Evolutionary conservation across 331 rosid genomes (phyloP), one percentile per base, ranked within the genome.

Genomic region (Malus hybrid): DNA sequence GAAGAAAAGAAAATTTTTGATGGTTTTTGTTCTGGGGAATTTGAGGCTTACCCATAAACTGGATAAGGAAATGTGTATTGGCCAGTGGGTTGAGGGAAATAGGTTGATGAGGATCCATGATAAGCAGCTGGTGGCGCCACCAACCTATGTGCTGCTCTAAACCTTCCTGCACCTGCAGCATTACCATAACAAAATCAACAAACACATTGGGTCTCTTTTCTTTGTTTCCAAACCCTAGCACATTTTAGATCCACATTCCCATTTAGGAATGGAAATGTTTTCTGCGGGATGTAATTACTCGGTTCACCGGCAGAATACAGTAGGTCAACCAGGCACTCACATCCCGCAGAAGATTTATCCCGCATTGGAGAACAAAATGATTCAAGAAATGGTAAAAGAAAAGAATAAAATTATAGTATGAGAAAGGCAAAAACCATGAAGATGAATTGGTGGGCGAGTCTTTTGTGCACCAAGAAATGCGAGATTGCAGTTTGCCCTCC

Each of bases 401-500:
- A 65, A 74, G 36, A 11, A 8, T 16, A 15, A 16, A 52, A 5
- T 10, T 12, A 55, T 12, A 61, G 52, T 18, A 64, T 74, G 74
- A 24, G 50, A 64, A 20, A 5, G 28, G 31, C 34, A 62, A 61
- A 27, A 62, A 94, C 97, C 99, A 79, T 83, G 91, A 83, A 85
- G 97, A 83, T 86, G 87, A 79, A 90, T 60, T 61, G 83, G 79
- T 73, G 92, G 86, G 11, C 81, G 81, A 70, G 90, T 82, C 76
- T 94, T 94, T 67, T 86, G 85, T 11, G 97, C 97, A 76, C 97
- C 99, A 84, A 91, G 93, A 82, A 97, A 90, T 6, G 99, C 99
- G 71, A 94, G 90, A 74, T 94, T 94, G 86, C 97, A 94, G 69
- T 94, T 94, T 70, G 99, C 96, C 80, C 97, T 90, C 69, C 99